Percentiles rank a stretch among this genome's conserved stretches.
These are phyloP conservation scores for Gossypium ekmanianum DNA, from an alignment of 345 rosid genomes.

Conservation along the genomic window DNA sequence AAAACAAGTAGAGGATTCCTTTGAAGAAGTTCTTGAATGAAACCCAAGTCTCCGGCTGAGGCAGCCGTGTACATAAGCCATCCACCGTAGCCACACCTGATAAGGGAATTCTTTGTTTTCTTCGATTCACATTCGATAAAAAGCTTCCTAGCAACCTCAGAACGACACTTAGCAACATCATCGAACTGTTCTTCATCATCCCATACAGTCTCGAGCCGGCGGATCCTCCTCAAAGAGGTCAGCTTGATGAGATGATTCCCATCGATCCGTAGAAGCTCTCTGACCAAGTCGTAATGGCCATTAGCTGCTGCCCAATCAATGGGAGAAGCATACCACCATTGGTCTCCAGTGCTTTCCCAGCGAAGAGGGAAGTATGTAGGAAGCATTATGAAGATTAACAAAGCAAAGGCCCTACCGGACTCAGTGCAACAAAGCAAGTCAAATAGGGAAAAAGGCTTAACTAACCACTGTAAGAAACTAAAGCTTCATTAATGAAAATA, in stretches of 20 bases:
- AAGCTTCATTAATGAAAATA: neutral
- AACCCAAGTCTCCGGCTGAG: constrained; percentile 72
- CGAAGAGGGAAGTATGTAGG: constrained; percentile 80
- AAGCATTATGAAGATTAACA: constrained; percentile 37
- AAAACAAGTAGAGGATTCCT: constrained; percentile 72
- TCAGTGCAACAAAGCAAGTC: neutral
- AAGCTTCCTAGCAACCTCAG: constrained; percentile 65
- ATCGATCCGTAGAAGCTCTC: constrained; percentile 79
- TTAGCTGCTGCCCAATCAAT: constrained; percentile 93
- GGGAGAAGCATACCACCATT: constrained; percentile 98
- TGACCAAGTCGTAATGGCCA: constrained; percentile 81
- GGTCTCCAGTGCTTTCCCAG: constrained; percentile 93
- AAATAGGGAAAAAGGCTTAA: neutral
- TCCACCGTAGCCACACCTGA: constrained; percentile 73
- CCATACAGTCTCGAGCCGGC: constrained; percentile 96
- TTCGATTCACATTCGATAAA: constrained; percentile 56
- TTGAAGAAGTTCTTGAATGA: constrained; percentile 61
- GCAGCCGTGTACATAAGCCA: constrained; percentile 95
- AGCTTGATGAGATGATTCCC: constrained; percentile 82
- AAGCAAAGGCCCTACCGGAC: neutral
- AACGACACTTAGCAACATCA: constrained; percentile 65
- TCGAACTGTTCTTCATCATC: constrained; percentile 70
- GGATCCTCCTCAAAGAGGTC: constrained; percentile 87
- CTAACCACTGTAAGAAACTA: constrained; percentile 11
- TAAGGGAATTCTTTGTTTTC: constrained; percentile 53